Base-by-base conservation (phyloP, 345 rosid species). In the Cardamine occulta region DNA sequence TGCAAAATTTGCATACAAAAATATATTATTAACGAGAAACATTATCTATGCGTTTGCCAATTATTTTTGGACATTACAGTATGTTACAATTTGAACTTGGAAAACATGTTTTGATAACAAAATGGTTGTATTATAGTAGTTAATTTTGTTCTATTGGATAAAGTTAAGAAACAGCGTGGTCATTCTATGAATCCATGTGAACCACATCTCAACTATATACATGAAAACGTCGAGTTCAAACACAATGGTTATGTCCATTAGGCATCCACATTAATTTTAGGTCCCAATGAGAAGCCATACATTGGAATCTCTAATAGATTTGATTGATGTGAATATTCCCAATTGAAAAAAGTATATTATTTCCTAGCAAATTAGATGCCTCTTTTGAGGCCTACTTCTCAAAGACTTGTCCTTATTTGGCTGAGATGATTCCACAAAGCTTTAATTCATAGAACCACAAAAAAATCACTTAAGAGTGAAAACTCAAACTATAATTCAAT, bases 401-500 rank as follows among this genome's bases (percentile, higher is more conserved):
- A 56, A 13, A 35, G 9, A 35, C 59, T 24, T 17, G 34, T 59
- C 61, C 42, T 3, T 34, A 26, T 65, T 28, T 56, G 51, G 49
- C 53, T 37, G 24, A 34, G 21, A 70, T 57, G 6, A 28, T 7
- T 6, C 24, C 63, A 48, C 32, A 57, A 65, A 45, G 14, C 72
- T 12, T 55, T 47, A 44, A 3, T 17, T 45, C 26, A 63, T 31
- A 54, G 17, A 56, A 48, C 66, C 48, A 61, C 68, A 49, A 18
- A 54, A 15, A 21, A 39, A 11, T 37, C 49, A 47, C 59, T 74
- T 74, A 56, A 44, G 37, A 65, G 15, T 74, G 72, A 56, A 45
- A 64, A 57, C 31, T 45, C 40, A 58, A 66, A 29, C 15, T 18
- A 28, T 3, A 28, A 31, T 58, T 52, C 19, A 19, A 45, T 45